These are phyloP conservation scores for Penicillium sp. DNA, from an alignment of 2,329 filamentous ascomycete genomes.

Conservation along the genomic window DNA sequence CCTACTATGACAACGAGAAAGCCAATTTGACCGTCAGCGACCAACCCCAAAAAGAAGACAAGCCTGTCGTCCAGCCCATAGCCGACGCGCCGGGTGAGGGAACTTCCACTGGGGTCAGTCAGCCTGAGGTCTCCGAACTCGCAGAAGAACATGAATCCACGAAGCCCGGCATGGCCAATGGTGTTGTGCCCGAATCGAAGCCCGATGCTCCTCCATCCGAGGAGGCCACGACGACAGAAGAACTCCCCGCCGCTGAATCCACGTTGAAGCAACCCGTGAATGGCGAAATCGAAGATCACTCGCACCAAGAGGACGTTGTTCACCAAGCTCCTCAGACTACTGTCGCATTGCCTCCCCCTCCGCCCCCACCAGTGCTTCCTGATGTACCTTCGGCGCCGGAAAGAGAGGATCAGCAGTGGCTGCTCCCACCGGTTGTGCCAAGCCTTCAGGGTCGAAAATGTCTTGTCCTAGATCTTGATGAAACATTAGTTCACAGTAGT, in stretches of 20 bases:
- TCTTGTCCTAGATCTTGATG: slow-evolving; percentile 90
- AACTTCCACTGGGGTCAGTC: slow-evolving; percentile 15
- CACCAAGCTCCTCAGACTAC: slow-evolving; percentile 33
- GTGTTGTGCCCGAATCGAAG: slow-evolving; percentile 19
- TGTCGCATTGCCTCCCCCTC: slow-evolving; percentile 58
- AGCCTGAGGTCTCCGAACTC: slow-evolving; percentile 15
- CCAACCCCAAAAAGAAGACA: slow-evolving; percentile 30
- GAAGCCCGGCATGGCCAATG: slow-evolving; percentile 5
- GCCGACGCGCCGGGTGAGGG: slow-evolving; percentile 39
- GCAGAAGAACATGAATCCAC: slow-evolving; percentile 19
- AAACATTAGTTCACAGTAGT: slow-evolving; percentile 96
- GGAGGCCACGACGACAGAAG: slow-evolving; percentile 59
- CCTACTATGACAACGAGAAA: slow-evolving; percentile 41
- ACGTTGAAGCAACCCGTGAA: slow-evolving; percentile 17
- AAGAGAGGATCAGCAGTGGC: slow-evolving; percentile 61
- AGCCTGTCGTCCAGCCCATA: slow-evolving; percentile 34
- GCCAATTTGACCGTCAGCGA: slow-evolving; percentile 32
- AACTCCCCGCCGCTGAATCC: slow-evolving; percentile 55
- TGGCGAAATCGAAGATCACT: slow-evolving; percentile 47
- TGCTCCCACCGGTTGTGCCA: slow-evolving; percentile 79
- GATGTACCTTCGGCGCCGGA: slow-evolving; percentile 33
- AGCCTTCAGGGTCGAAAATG: slow-evolving; percentile 88
- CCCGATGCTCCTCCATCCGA: not conserved
- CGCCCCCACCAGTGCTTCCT: slow-evolving; percentile 42
- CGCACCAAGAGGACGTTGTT: slow-evolving; percentile 42